Percentiles rank a stretch among this genome's conserved stretches.
These are phyloP conservation scores for Diaporthe citri DNA, from an alignment of 2,329 filamentous ascomycete genomes.

Conservation along the genomic window DNA sequence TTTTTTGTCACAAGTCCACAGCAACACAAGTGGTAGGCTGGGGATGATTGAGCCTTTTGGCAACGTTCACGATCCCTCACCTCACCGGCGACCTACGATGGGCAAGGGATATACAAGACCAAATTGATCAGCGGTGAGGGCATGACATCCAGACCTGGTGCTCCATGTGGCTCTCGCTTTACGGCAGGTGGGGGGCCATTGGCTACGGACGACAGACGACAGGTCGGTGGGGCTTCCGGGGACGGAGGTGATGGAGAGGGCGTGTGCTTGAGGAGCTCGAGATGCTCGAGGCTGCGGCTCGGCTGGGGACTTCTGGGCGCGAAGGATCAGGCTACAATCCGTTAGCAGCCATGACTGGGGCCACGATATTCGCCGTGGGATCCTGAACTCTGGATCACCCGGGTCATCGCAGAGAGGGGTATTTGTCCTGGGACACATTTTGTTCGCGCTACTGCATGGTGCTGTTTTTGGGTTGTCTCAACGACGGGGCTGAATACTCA, in stretches of 20 bases:
- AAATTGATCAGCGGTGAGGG: background rate
- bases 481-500: background rate
- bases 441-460: background rate
- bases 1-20: background rate
- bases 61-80: background rate
- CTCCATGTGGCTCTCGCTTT: background rate
- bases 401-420: background rate
- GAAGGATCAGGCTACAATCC: conserved; percentile 5
- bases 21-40: background rate
- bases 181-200: background rate
- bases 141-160: background rate
- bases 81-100: background rate
- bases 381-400: background rate
- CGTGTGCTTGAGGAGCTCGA: background rate
- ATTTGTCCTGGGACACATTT: background rate
- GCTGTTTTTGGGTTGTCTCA: background rate
- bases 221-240: background rate
- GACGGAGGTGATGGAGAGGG: background rate
- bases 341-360: background rate
- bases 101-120: background rate
- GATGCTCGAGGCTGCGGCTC: background rate
- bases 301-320: conserved; percentile 3
- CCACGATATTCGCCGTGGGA: background rate
- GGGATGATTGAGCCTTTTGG: background rate
- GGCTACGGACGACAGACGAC: background rate